Conservation (phyloP, 768 basidiomycete genomes). For the Clitopilus hobsonii region DNA sequence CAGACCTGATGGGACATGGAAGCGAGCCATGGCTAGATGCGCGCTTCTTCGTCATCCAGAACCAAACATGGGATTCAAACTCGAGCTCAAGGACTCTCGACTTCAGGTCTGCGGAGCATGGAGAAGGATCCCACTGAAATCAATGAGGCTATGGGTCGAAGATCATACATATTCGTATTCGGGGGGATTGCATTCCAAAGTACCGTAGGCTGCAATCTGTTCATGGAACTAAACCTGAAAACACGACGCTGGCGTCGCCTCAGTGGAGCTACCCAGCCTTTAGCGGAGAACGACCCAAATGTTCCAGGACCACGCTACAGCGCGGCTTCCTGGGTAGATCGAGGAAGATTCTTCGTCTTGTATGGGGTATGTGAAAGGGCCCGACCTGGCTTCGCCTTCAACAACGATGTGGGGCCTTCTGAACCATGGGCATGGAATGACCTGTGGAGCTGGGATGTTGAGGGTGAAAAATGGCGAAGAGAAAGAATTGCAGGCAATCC, state of each 20-base stretch:
- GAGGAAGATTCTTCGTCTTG: not conserved
- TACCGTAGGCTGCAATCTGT: constrained; percentile 29
- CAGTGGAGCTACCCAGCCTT: not conserved
- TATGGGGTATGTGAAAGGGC: not conserved
- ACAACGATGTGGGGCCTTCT: not conserved
- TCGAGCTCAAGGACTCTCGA: too few species aligned
- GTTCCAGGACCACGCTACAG: not conserved
- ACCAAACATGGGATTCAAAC: too few species aligned
- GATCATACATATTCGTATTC: not conserved
- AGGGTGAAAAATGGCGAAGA: not conserved
- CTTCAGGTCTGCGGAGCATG: too few species aligned
- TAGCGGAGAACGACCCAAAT: not conserved
- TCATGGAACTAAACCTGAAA: constrained; percentile 31
- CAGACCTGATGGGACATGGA: too few species aligned
- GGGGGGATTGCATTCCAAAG: constrained; percentile 1
- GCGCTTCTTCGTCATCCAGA: too few species aligned
- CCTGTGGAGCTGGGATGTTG: not conserved
- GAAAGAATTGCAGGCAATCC: not conserved
- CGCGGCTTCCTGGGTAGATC: not conserved
- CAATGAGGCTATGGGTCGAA: too few species aligned
- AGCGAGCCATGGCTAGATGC: too few species aligned
- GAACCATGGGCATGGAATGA: not conserved
- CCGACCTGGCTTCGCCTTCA: not conserved
- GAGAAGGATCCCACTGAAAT: too few species aligned
- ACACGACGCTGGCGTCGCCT: constrained; percentile 18